Base-by-base conservation (phyloP, 2,329 filamentous ascomycete genomes). In the Ophiostoma sp. region DNA sequence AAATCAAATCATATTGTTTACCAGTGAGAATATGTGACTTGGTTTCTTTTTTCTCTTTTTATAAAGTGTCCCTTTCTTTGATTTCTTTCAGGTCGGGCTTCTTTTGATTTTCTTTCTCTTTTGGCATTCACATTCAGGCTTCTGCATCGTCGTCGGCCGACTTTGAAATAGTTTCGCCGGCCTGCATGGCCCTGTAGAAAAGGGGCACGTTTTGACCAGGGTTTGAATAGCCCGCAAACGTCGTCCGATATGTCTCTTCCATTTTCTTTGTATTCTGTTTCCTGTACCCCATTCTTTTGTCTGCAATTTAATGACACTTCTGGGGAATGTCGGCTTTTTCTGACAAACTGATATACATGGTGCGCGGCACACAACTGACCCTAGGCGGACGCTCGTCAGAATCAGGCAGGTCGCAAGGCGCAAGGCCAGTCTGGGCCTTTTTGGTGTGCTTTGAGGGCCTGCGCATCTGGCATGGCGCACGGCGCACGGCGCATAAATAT, bases 351-450 rank as follows among this genome's bases (percentile, higher is more conserved):
- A 63, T 22, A 39, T 19, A 39, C 31, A 39, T 2, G 19, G 28
- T 25, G 25, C 6, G 52, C 57, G 57, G 57, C 33, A 63, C 19
- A 39, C 19, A 63, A 55, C 9, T n/a, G 17, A 48, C 52, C 52
- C 12, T n/a, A 28, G 39, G n/a, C 69, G 55, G 69, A 17, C 28
- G 28, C 25, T 63, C 12, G 42, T 48, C 69, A 63, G 69, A 71
- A 71, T 48, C 22, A 52, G 69, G 69, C 69, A 71, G 69, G 69
- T 36, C 57, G 57, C 8, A 71, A 45, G 15, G 7, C 19, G 25
- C 52, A 39, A 7, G 42, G 66, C 45, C 39, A 36, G 22, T 22
- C n/a, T 50, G 63, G 59, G 33, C 17, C 6, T 42, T 42, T 42
- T 12, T 42, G 39, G 9, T 42, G 39, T 42, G 39, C 55, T 63